phyloP scores from a whole-genome alignment of 179 eudicot genomes.

The Drosera spatulata region DNA sequence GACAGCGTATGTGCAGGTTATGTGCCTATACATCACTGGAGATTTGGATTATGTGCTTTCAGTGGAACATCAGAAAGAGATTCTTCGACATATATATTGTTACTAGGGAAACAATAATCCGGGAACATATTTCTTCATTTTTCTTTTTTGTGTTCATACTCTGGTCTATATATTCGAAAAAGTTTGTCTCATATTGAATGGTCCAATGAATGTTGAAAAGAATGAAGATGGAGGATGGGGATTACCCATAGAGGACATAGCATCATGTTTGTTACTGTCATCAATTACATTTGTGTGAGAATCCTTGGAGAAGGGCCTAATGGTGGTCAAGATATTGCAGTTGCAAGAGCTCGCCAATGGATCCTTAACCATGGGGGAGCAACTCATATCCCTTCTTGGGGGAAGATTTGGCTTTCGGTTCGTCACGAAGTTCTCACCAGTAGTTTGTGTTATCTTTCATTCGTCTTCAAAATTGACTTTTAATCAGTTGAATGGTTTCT shows the following conservation, averaged over 20 bases:
- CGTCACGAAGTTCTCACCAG: background rate
- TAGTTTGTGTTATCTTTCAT: background rate
- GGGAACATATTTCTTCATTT: too few species aligned
- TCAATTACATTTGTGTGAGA: conserved; percentile 46
- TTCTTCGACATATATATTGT: too few species aligned
- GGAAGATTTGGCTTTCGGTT: conserved; percentile 29
- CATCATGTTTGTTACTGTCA: conserved; percentile 41
- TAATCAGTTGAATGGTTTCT: too few species aligned
- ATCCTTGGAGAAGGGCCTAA: conserved; percentile 30
- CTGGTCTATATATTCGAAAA: too few species aligned
- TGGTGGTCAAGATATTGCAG: conserved; percentile 29
- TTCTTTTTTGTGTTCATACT: too few species aligned
- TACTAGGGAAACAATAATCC: too few species aligned
- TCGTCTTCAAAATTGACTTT: too few species aligned
- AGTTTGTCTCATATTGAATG: too few species aligned
- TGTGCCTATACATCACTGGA: too few species aligned
- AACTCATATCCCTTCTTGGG: conserved; percentile 21
- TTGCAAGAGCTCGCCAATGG: conserved; percentile 41
- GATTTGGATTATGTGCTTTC: too few species aligned
- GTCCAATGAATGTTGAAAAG: conserved; percentile 6
- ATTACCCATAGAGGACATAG: conserved; percentile 52
- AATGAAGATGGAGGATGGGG: conserved; percentile 83
- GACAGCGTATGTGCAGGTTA: too few species aligned
- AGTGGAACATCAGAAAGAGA: too few species aligned
- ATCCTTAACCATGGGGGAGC: conserved; percentile 52